Conservation (phyloP, 2,329 filamentous ascomycete species). For the Penicillium occitanis region DNA sequence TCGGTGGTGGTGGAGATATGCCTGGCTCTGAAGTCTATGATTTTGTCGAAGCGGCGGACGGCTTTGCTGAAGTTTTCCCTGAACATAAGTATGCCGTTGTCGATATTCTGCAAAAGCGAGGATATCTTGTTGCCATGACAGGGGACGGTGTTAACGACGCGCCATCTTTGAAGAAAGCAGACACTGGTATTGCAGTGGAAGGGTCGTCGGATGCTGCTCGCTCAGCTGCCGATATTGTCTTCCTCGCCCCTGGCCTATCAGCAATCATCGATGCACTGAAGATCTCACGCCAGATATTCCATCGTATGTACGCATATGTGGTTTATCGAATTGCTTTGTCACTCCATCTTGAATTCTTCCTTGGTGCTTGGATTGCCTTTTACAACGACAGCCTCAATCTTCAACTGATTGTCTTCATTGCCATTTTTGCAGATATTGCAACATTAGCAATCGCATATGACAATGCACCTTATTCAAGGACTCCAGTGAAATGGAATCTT, state of each 20-base stretch:
- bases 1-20: slow-evolving; percentile 88
- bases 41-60: slow-evolving; percentile 92
- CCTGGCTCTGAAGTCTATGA: slow-evolving; percentile 91
- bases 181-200: slow-evolving; percentile 93
- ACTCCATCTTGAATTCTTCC: slow-evolving; percentile 86
- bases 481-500: slow-evolving; percentile 91
- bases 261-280: slow-evolving; percentile 91
- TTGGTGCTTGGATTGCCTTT: slow-evolving; percentile 88
- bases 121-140: slow-evolving; percentile 93
- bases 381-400: slow-evolving; percentile 82
- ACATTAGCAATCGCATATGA: slow-evolving; percentile 92
- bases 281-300: slow-evolving; percentile 91
- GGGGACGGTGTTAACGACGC: slow-evolving; percentile 62
- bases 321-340: slow-evolving; percentile 93
- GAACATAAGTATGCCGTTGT: slow-evolving; percentile 96
- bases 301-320: slow-evolving; percentile 95
- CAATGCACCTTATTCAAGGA: slow-evolving; percentile 82
- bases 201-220: slow-evolving; percentile 88
- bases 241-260: slow-evolving; percentile 85
- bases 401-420: slow-evolving; percentile 87
- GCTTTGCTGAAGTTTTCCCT: slow-evolving; percentile 91
- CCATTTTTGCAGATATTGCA: slow-evolving; percentile 90
- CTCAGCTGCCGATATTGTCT: slow-evolving; percentile 89
- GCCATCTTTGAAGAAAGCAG: slow-evolving; percentile 64
- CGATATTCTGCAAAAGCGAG: slow-evolving; percentile 89